Conservation (phyloP, 148 eudicot genomes). For the Rhododendron kiyosumense region DNA sequence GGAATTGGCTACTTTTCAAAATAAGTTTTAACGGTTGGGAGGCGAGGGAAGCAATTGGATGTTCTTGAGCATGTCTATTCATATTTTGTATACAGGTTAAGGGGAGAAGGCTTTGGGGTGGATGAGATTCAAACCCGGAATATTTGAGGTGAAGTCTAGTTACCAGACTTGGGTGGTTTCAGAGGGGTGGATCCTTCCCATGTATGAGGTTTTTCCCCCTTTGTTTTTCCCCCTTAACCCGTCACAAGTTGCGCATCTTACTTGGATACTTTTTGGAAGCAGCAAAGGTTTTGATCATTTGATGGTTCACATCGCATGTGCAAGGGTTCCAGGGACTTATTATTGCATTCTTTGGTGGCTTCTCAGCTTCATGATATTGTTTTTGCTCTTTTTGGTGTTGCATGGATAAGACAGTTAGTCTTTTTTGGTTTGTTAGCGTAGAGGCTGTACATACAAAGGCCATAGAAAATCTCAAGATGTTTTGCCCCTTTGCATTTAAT, state of each 20-base stretch:
- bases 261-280: background rate
- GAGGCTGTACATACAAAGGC: background rate
- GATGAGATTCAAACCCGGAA: background rate
- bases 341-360: background rate
- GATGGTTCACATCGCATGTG: background rate
- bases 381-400: background rate
- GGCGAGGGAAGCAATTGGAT: background rate
- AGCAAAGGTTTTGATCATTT: background rate
- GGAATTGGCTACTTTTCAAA: background rate
- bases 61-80: background rate
- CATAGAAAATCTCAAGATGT: background rate
- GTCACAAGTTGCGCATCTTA: background rate
- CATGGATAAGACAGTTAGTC: background rate
- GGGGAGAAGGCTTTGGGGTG: background rate
- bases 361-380: background rate
- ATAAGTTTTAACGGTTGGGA: background rate
- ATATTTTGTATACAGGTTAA: background rate
- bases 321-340: background rate
- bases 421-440: background rate
- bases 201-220: background rate
- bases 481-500: background rate
- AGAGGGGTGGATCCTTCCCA: background rate
- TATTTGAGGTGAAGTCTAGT: background rate
- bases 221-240: background rate
- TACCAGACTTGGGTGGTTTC: background rate